phyloP scores from a whole-genome alignment of 495 filamentous ascomycete genomes.

The Parathielavia hyrcaniae region DNA sequence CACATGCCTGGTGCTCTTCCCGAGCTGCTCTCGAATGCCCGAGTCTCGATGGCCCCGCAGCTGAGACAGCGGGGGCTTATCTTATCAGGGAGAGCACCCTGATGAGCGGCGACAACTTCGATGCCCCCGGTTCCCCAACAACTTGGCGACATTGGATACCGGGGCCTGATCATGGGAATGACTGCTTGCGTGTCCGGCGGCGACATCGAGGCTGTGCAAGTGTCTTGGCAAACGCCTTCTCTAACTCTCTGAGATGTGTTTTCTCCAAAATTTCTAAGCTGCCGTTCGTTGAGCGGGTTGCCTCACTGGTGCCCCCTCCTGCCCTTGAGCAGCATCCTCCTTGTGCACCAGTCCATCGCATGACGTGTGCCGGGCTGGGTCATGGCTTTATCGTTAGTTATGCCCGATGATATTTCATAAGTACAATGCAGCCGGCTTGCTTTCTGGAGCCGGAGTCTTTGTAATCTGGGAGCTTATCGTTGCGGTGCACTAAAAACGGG shows the following conservation, averaged over 20 bases:
- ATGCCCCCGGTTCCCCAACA: neutral
- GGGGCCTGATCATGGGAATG: neutral
- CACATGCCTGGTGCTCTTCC: too few relatives aligned
- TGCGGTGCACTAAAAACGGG: constrained; percentile 7
- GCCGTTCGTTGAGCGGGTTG: neutral
- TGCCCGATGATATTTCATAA: too few relatives aligned
- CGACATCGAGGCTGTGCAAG: constrained; percentile 15
- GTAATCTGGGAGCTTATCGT: neutral
- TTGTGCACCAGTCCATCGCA: too few relatives aligned
- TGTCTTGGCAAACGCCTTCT: constrained; percentile 8
- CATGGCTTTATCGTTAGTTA: too few relatives aligned
- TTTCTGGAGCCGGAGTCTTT: neutral
- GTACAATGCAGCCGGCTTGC: neutral
- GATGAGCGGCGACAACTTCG: neutral
- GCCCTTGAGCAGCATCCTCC: too few relatives aligned
- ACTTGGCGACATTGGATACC: too few relatives aligned
- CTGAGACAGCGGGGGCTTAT: constrained; percentile 5
- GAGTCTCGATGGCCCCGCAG: neutral
- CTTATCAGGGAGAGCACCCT: neutral
- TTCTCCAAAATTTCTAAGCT: neutral
- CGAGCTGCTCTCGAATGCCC: too few relatives aligned
- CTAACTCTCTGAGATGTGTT: neutral
- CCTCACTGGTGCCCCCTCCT: too few relatives aligned
- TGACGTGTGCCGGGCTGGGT: too few relatives aligned
- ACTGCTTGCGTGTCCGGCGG: constrained; percentile 14